phyloP scores from a whole-genome alignment of 768 basidiomycete genomes.

The Suillus clintonianus region DNA sequence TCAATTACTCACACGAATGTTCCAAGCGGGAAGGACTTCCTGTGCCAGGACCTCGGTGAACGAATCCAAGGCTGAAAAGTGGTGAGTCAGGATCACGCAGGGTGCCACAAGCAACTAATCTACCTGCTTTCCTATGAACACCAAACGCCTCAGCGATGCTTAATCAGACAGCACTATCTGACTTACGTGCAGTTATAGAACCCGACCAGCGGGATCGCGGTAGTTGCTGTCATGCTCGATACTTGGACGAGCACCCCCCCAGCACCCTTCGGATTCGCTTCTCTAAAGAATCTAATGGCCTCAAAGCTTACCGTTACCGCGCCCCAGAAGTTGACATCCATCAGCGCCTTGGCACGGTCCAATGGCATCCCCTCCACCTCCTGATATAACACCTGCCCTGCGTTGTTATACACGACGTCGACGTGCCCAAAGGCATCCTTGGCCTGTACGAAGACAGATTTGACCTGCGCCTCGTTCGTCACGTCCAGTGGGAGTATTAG shows the following conservation, averaged over 20 bases:
- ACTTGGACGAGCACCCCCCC: slow-evolving; percentile 35
- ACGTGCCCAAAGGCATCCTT: slow-evolving; percentile 25
- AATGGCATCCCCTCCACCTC: not conserved
- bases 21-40: no score
- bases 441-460: slow-evolving; percentile 22
- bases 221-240: slow-evolving; percentile 26
- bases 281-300: slow-evolving; percentile 28
- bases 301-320: slow-evolving; percentile 39
- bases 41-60: not conserved
- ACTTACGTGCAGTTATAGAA: slow-evolving; percentile 27
- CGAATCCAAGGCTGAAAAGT: not conserved
- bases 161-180: not conserved
- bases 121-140: not conserved
- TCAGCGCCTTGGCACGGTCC: not conserved
- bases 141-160: not conserved
- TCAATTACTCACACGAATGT: not conserved
- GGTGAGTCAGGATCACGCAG: not conserved
- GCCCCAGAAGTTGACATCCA: slow-evolving; percentile 48
- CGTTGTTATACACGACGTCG: slow-evolving; percentile 38
- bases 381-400: slow-evolving; percentile 22
- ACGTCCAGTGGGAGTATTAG: slow-evolving; percentile 32
- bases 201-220: slow-evolving; percentile 5
- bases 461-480: slow-evolving; percentile 17
- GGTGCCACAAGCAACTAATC: not conserved
- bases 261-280: slow-evolving; percentile 13